Conservation (phyloP, 2,329 filamentous ascomycete genomes). For the Lecanicillium sp. region DNA sequence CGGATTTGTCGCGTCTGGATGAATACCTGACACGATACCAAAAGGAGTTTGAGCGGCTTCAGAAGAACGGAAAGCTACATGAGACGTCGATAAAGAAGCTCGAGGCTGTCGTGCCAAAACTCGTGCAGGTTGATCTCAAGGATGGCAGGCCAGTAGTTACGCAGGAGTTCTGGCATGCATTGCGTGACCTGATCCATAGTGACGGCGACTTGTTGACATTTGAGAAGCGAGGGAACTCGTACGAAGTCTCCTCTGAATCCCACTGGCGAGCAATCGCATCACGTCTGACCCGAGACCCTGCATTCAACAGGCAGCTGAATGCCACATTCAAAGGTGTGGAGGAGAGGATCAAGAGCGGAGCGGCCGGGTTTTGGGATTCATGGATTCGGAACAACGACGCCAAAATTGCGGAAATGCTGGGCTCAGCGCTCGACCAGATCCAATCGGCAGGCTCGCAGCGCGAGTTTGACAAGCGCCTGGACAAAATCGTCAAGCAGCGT, state of each 20-base stretch:
- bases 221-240: constrained; percentile 29
- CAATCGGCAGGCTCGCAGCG: constrained; percentile 23
- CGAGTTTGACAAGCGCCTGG: constrained; percentile 26
- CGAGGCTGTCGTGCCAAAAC: constrained; percentile 43
- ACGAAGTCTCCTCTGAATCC: constrained; percentile 32
- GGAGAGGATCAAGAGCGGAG: constrained; percentile 11
- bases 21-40: constrained; percentile 19
- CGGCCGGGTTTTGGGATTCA: constrained; percentile 38
- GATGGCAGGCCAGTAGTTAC: constrained; percentile 47
- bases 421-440: constrained; percentile 25
- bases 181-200: constrained; percentile 45
- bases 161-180: constrained; percentile 57
- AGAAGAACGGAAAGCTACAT: constrained; percentile 24
- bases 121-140: constrained; percentile 46
- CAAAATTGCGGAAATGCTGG: constrained; percentile 23
- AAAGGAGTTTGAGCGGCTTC: constrained; percentile 21
- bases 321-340: constrained; percentile 18
- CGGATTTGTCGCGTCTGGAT: constrained; percentile 13
- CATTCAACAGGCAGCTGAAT: constrained; percentile 20
- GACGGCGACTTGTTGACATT: constrained; percentile 41
- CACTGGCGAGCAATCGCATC: constrained; percentile 39
- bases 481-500: constrained; percentile 29
- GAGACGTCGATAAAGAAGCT: constrained; percentile 34
- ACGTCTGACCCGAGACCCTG: constrained; percentile 29
- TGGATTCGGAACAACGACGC: constrained; percentile 46